Percentiles rank a stretch among this genome's conserved stretches.
Evolutionary conservation across 495 filamentous ascomycete genomes (phyloP).

Genomic region (Chlorociboria aeruginascens): DNA sequence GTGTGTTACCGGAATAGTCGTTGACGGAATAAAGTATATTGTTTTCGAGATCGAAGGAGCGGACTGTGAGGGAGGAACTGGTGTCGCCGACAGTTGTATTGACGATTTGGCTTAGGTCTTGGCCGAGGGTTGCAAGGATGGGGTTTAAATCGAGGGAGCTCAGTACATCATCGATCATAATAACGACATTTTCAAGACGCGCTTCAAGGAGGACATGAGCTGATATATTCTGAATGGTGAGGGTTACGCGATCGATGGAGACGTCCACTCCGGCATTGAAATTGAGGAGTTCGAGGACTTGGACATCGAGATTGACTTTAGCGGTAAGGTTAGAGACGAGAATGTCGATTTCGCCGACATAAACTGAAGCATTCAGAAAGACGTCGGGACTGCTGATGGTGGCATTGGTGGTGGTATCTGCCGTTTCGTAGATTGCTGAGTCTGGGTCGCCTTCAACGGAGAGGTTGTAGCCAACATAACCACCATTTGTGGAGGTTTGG

Average conservation of each 20-base stretch:
- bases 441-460: conserved; percentile 34
- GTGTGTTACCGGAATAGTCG: conserved; percentile 39
- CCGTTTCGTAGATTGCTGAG: conserved; percentile 37
- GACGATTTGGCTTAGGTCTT: conserved; percentile 33
- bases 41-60: conserved; percentile 29
- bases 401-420: conserved; percentile 29
- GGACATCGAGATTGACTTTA: conserved; percentile 45
- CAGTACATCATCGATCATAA: conserved; percentile 40
- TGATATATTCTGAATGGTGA: conserved; percentile 41
- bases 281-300: conserved; percentile 40
- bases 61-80: not conserved
- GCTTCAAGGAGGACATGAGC: conserved; percentile 46
- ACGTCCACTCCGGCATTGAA: conserved; percentile 46
- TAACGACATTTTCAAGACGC: conserved; percentile 40
- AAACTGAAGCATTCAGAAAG: conserved; percentile 41
- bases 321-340: conserved; percentile 44
- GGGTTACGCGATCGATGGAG: conserved; percentile 37
- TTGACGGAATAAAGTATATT: conserved; percentile 44
- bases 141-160: conserved; percentile 45
- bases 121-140: conserved; percentile 38
- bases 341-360: conserved; percentile 39
- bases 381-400: conserved; percentile 36
- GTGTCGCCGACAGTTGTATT: conserved; percentile 26
- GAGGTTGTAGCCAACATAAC: conserved; percentile 44
- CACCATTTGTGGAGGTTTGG: conserved; percentile 16